phyloP scores from a whole-genome alignment of 495 filamentous ascomycete species.

The Podospora pseudopauciseta region DNA sequence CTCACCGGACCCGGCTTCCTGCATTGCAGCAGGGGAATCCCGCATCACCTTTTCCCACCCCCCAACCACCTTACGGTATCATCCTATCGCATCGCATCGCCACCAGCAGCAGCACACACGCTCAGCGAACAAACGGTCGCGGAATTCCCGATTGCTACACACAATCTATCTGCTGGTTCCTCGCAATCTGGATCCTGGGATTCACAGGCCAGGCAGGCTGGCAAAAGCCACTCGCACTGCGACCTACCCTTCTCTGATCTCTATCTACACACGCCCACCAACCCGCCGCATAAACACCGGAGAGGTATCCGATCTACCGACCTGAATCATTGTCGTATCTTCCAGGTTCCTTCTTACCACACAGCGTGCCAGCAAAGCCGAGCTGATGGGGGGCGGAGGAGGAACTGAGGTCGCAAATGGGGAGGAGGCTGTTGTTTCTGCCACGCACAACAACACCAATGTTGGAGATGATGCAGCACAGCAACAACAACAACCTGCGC shows the following conservation, averaged over 20 bases:
- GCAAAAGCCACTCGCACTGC: not conserved
- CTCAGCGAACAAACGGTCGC: not conserved
- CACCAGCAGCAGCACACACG: not conserved
- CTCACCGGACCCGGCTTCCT: constrained; percentile 1
- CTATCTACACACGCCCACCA: no score
- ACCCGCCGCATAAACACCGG: no score
- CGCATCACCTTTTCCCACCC: not conserved
- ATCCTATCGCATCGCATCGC: not conserved
- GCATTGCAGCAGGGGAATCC: constrained; percentile 1
- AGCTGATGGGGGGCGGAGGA: constrained; percentile 8
- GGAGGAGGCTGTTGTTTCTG: not conserved
- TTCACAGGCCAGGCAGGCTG: not conserved
- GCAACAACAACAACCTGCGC: constrained; percentile 42
- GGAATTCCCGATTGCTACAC: not conserved
- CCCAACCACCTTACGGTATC: no score
- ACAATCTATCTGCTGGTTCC: not conserved
- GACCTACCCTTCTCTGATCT: no score
- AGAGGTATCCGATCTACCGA: no score
- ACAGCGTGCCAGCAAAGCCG: not conserved
- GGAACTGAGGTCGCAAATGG: constrained; percentile 2
- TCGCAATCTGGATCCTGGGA: constrained; percentile 1
- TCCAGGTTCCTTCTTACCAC: no score
- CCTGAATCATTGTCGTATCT: no score
- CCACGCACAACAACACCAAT: not conserved
- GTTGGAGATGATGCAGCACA: constrained; percentile 21